These are phyloP conservation scores for Noccaea caerulescens DNA, from an alignment of 345 rosid genomes.

Conservation along the genomic window DNA sequence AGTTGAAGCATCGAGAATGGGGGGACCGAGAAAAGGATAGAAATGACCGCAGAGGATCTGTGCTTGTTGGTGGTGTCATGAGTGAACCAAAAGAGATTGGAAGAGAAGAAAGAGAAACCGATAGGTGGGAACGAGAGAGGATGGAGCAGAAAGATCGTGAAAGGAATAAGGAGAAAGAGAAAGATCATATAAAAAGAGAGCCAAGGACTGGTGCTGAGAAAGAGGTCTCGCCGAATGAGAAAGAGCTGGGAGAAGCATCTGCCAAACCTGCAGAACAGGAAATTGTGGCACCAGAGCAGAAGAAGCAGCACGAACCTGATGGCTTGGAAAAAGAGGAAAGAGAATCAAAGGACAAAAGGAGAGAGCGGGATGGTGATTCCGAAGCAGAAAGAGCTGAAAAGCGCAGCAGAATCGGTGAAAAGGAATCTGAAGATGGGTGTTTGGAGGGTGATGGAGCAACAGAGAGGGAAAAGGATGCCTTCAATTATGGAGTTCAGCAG, in stretches of 20 bases:
- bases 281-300: constrained; percentile 58
- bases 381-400: constrained; percentile 92
- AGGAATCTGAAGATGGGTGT: constrained; percentile 87
- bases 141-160: constrained; percentile 86
- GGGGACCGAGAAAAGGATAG: constrained; percentile 92
- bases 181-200: constrained; percentile 73
- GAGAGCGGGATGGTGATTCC: constrained; percentile 72
- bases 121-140: constrained; percentile 89
- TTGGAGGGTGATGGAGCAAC: constrained; percentile 78
- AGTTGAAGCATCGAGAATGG: constrained; percentile 79
- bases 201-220: constrained; percentile 65
- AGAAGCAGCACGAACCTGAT: constrained; percentile 76
- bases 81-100: constrained; percentile 66
- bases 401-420: constrained; percentile 66
- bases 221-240: constrained; percentile 64
- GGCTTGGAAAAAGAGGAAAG: constrained; percentile 68
- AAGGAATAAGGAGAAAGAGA: constrained; percentile 77
- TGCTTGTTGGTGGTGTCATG: constrained; percentile 58
- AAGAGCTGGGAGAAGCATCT: constrained; percentile 71
- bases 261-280: constrained; percentile 67
- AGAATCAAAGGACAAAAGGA: constrained; percentile 81
- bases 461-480: constrained; percentile 83
- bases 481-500: constrained; percentile 89
- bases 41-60: constrained; percentile 68
- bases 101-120: constrained; percentile 84